A percentile compares a stretch with the other conserved stretches of the same genome.
Evolutionary conservation across 2,329 filamentous ascomycete genomes (phyloP).

Genomic region (Tolypocladium cylindrosporum): DNA sequence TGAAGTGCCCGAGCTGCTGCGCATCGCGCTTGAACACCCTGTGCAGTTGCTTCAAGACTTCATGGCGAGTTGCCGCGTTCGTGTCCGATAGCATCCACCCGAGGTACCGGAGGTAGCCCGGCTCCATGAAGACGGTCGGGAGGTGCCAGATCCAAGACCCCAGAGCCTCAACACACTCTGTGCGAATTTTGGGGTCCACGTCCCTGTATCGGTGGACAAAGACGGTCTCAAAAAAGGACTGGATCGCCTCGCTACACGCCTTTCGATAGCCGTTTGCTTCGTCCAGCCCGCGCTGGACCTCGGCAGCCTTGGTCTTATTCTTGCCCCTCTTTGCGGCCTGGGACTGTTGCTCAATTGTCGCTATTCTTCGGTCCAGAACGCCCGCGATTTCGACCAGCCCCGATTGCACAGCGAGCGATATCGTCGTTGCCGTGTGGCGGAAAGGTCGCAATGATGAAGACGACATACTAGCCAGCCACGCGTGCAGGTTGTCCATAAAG

Average conservation of each 20-base stretch:
- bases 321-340: constrained; percentile 63
- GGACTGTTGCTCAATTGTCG: constrained; percentile 67
- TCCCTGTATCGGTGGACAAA: constrained; percentile 96
- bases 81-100: constrained; percentile 92
- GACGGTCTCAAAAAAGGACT: constrained; percentile 82
- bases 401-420: constrained; percentile 69
- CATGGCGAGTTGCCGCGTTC: constrained; percentile 62
- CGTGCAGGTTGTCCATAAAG: constrained; percentile 78
- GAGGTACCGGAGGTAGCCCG: constrained; percentile 81
- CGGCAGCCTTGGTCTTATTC: constrained; percentile 69
- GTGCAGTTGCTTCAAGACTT: constrained; percentile 75
- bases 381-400: constrained; percentile 66
- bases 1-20: constrained; percentile 81
- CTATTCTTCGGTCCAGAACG: constrained; percentile 60
- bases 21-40: constrained; percentile 72
- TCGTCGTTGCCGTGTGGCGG: constrained; percentile 83
- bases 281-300: constrained; percentile 62
- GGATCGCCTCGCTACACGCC: constrained; percentile 59
- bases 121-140: constrained; percentile 83
- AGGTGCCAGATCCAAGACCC: constrained; percentile 82
- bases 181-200: constrained; percentile 78
- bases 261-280: constrained; percentile 62
- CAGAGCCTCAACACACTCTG: constrained; percentile 78
- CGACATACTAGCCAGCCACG: constrained; percentile 87
- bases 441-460: constrained; percentile 82